Evolutionary conservation across 345 rosid genomes (phyloP).

Genomic region (Moringa oleifera): DNA sequence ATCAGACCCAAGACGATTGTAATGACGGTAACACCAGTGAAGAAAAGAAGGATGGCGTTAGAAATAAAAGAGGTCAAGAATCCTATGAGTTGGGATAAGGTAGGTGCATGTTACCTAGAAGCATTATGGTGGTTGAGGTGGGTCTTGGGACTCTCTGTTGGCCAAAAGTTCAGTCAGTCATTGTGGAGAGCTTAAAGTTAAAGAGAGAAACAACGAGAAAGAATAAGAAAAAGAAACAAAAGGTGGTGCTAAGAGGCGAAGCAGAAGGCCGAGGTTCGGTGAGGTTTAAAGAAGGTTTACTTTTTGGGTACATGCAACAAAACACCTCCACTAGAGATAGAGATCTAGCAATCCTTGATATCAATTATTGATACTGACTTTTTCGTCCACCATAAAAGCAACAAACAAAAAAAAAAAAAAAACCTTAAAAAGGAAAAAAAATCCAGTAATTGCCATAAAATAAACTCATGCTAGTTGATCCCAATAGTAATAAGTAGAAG

Average conservation of each 20-base stretch:
- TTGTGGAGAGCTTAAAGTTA: background rate
- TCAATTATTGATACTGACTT: too few relatives aligned
- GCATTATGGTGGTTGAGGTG: conserved; percentile 21
- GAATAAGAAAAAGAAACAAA: too few relatives aligned
- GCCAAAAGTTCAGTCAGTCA: conserved; percentile 10
- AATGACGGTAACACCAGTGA: conserved; percentile 54
- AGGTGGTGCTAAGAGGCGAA: background rate
- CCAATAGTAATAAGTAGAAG: background rate
- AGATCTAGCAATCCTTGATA: too few relatives aligned
- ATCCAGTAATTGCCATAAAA: too few relatives aligned
- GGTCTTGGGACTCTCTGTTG: conserved; percentile 18
- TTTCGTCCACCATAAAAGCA: too few relatives aligned
- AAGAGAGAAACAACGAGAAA: too few relatives aligned
- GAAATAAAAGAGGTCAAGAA: conserved; percentile 48
- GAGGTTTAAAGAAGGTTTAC: too few relatives aligned
- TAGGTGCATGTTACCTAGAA: conserved; percentile 43
- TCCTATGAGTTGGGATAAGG: conserved; percentile 55
- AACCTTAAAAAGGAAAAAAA: too few relatives aligned
- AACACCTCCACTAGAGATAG: too few relatives aligned
- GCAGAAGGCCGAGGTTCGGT: too few relatives aligned
- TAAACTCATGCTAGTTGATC: conserved; percentile 3
- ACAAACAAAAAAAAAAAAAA: too few relatives aligned
- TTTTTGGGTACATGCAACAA: too few relatives aligned
- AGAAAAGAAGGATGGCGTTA: conserved; percentile 56
- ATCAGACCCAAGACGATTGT: conserved; percentile 40